Percentiles rank a stretch among this genome's conserved stretches.
Evolutionary conservation across 345 rosid species (phyloP).

Genomic region (Citrus inodora): DNA sequence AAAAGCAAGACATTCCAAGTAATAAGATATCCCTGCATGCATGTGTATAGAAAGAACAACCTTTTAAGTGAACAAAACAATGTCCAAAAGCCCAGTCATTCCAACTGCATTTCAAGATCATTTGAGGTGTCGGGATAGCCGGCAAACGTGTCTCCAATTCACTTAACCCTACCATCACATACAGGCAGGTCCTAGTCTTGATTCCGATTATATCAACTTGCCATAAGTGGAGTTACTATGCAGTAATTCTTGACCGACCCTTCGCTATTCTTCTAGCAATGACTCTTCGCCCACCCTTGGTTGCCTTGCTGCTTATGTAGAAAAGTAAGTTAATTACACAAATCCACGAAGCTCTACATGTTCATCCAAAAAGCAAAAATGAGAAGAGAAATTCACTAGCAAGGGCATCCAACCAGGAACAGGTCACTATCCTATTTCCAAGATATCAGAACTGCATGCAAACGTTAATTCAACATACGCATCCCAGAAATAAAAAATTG

Average conservation of each 20-base stretch:
- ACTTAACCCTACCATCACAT: background rate
- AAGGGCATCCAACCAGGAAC: background rate
- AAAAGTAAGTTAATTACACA: slow-evolving; percentile 18
- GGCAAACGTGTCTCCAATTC: background rate
- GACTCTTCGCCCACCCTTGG: slow-evolving; percentile 94
- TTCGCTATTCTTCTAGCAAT: slow-evolving; percentile 96
- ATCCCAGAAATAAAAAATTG: background rate
- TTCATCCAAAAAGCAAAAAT: background rate
- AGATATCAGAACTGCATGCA: background rate
- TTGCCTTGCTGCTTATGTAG: slow-evolving; percentile 74
- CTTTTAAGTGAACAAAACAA: background rate
- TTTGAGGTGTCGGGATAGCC: background rate
- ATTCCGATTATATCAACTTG: slow-evolving; percentile 1
- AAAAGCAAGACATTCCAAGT: background rate
- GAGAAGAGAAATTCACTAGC: background rate
- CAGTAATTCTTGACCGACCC: slow-evolving; percentile 87
- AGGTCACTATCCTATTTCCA: background rate
- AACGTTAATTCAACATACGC: background rate
- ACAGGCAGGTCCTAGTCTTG: slow-evolving; percentile 1
- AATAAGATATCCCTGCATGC: background rate
- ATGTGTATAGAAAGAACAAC: background rate
- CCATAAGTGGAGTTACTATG: slow-evolving; percentile 32
- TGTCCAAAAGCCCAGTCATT: background rate
- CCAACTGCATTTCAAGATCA: background rate
- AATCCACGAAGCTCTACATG: background rate